Evolutionary conservation across 352 stramenopile genomes (phyloP).

Genomic region (Globisporangium parvum): DNA sequence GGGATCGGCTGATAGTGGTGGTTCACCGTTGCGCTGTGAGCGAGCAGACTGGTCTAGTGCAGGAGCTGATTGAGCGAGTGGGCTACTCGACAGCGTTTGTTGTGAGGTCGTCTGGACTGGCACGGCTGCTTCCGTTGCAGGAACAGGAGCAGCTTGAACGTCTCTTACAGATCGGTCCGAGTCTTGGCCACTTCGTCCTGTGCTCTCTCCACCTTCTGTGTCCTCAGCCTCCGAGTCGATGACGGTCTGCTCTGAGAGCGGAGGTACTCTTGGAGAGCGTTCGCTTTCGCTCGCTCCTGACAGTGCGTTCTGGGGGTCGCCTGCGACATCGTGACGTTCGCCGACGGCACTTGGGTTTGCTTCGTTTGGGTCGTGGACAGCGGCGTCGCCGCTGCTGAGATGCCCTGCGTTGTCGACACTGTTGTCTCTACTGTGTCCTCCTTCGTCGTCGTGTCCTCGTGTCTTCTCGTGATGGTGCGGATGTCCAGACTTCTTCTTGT

Average conservation of each 20-base stretch:
- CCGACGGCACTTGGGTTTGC: neutral
- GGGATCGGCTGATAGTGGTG: neutral
- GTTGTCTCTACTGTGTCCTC: neutral
- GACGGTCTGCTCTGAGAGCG: neutral
- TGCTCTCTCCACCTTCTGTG: neutral
- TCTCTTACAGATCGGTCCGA: neutral
- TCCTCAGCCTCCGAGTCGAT: neutral
- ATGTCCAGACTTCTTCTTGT: constrained; percentile 17
- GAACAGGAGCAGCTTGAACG: neutral
- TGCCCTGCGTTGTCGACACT: neutral
- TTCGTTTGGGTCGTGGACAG: neutral
- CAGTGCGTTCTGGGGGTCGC: neutral
- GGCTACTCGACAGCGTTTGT: neutral
- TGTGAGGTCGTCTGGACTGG: neutral
- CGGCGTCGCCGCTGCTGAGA: no score
- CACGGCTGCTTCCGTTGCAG: neutral
- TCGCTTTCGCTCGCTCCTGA: neutral
- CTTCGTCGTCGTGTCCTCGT: neutral
- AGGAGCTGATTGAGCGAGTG: no score
- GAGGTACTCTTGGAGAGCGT: neutral
- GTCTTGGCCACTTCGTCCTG: neutral
- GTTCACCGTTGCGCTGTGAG: neutral
- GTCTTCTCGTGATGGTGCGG: constrained; percentile 15
- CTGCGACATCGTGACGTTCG: neutral
- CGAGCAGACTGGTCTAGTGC: neutral